Evolutionary conservation across 768 basidiomycete genomes (phyloP), one percentile per base, ranked within the genome.

Genomic region (Tephrocybe rancida): DNA sequence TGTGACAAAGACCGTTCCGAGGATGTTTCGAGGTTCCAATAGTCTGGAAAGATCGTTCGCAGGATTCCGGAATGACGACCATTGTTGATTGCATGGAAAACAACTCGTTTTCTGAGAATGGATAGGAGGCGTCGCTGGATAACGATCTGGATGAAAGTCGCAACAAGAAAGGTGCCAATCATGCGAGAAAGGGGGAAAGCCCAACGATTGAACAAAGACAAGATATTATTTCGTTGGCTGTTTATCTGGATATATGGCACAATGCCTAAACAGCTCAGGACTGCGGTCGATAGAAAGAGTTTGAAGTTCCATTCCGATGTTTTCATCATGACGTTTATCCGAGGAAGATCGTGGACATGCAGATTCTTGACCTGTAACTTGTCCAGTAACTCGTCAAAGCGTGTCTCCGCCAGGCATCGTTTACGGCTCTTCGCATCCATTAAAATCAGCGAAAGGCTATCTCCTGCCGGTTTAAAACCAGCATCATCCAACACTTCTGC

Each of bases 361-460:
- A 43, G n/a, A 5, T 25, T n/a, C 2, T 59, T 50, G 30, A 60
- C 41, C 24, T 56, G 50, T 14, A 38, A 18, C 18, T 49, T 41
- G 19, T 52, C 16, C 8, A 57, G 22, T n/a, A 61, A 13, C n/a
- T 1, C 13, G 24, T 54, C 45, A n/a, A 61, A 16, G 6, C 56
- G 56, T 5, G 41, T 42, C 43, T 58, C 53, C 13, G 53, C 57
- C n/a, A 55, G 22, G 43, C 48, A 41, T 22, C 57, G 30, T 25
- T 35, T 19, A 4, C 32, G 6, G 26, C 51, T 3, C 5, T 2
- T 30, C n/a, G 19, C n/a, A 43, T 61, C 59, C 37, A 52, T 24
- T 39, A 52, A 55, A 32, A 61, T 55, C 19, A 58, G 34, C 1
- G 59, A 50, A 8, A 52, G 19, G 42, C 52, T 56, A n/a, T 22